Evolutionary conservation across 306 rosid genomes (phyloP), one percentile per base, ranked within the genome.

Genomic region (Medicago ruthenica): DNA sequence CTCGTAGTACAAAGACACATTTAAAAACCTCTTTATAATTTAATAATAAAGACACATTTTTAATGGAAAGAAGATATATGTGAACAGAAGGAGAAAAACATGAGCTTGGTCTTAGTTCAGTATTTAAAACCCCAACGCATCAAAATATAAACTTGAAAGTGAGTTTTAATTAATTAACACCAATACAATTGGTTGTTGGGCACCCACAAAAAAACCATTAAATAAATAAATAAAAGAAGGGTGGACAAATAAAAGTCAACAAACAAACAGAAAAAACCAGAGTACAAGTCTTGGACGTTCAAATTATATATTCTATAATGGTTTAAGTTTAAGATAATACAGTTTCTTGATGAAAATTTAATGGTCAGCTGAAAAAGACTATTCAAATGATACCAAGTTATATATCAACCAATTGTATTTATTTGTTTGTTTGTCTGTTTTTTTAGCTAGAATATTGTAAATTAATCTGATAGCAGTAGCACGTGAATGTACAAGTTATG

Each of bases 171-270:
- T 59, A 44, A 76, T 57, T 31, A 53, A 73, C 13, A 10, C 15
- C 0, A 21, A 10, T 27, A 36, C n/a, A n/a, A 22, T 2, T 71
- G 58, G 81, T 76, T 71, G 78, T 82, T 59, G 47, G 36, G 21
- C n/a, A 57, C 17, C 54, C 51, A 20, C 8, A 58, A 1, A 60
- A 24, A 75, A 66, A 8, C 45, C 51, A 71, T 39, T 64, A 13
- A 63, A 34, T 31, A 53, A 51, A 39, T 27, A 60, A 37, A 64
- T 37, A 65, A 39, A 65, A 44, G 5, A 18, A 45, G 21, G 65
- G 59, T 68, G 37, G 74, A 74, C 64, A 13, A 42, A 20, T 64
- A 21, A 41, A 69, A 83, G 79, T 75, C 76, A 83, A 83, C 45
- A 47, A 48, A 27, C 36, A 76, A 61, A 8, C 31, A 67, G 48